Evolutionary conservation across 2,329 filamentous ascomycete genomes (phyloP), one percentile per base, ranked within the genome.

Genomic region (Pseudopyricularia javanii): DNA sequence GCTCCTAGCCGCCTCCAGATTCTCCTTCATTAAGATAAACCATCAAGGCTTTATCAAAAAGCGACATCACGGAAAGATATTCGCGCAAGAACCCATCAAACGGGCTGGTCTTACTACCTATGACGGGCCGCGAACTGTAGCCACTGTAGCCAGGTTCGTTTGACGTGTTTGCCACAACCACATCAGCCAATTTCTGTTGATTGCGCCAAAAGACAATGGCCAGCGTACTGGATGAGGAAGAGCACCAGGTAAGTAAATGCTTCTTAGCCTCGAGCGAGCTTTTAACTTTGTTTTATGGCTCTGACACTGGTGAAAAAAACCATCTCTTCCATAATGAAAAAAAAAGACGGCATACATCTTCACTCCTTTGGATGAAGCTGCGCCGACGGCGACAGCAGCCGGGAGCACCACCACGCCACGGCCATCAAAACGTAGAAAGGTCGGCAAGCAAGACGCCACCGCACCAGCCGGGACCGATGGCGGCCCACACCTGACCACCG

Each of bases 391-490:
- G 17, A 7, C 24, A 22, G 43, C 53, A 8, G 28, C 26, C 33
- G 26, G 26, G 43, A 43, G 20, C 45, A 24, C 15, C 22, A 47
- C 45, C 8, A 47, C 58, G 32, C 53, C 58, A 50, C 72, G 76
- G 37, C 75, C 80, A 28, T 62, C 73, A 34, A 86, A 86, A 63
- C 72, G 76, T 54, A 74, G 80, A 53, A 81, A 75, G 61, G 68
- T 79, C 7, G 74, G 70, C 52, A 52, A 43, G 1, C 7, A 54
- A 33, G 24, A 49, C 45, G 37, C 33, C n/a, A 20, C 35, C 8
- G 5, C 35, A 15, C 4, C 35, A 15, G 35, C 35, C 17, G 11
- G n/a, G 7, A 15, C n/a, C 35, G 22, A 40, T 15, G 35, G 17
- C n/a, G 37, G 22, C 8, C n/a, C n/a, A 15, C n/a, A 43, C 11